phyloP scores from a whole-genome alignment of 805 yeast genomes.

The Barnettozyma salicaria region DNA sequence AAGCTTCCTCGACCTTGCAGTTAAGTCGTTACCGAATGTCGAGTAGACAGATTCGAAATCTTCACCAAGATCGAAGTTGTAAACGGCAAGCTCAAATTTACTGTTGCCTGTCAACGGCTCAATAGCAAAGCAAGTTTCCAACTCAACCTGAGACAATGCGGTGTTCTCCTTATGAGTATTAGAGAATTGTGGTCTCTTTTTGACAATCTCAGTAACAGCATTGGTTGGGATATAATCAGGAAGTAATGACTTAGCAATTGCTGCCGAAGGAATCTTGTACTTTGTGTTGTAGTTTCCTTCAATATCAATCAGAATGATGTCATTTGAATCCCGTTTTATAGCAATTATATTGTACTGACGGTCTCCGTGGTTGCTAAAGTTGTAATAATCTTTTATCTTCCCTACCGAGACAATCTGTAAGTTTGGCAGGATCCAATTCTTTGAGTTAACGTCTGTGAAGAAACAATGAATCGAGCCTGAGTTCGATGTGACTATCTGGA shows the following conservation, averaged over 20 bases:
- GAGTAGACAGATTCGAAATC: no score
- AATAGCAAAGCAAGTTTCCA: constrained; percentile 41
- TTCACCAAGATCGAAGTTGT: constrained; percentile 3
- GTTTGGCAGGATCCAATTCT: constrained; percentile 24
- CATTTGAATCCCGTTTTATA: constrained; percentile 5
- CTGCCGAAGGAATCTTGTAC: constrained; percentile 35
- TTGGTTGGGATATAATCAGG: constrained; percentile 22
- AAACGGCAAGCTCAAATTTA: constrained; percentile 16
- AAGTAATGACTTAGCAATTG: constrained; percentile 24
- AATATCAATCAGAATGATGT: constrained; percentile 21
- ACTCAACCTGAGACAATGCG: constrained; percentile 47
- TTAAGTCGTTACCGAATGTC: no score
- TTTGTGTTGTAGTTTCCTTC: constrained; percentile 26
- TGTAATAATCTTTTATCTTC: neutral
- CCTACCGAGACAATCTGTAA: constrained; percentile 11
- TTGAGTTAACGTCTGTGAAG: constrained; percentile 23
- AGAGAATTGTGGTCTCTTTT: constrained; percentile 17
- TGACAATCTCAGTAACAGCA: constrained; percentile 18
- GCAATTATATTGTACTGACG: constrained; percentile 1
- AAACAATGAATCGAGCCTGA: constrained; percentile 64
- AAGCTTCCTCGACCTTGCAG: no score
- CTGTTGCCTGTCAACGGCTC: constrained; percentile 15
- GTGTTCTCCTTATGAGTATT: constrained; percentile 2
- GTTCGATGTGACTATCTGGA: constrained; percentile 44
- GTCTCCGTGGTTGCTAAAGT: neutral